Base-by-base conservation (phyloP, 2,329 filamentous ascomycete genomes). In the Tolypocladium endophyticum region DNA sequence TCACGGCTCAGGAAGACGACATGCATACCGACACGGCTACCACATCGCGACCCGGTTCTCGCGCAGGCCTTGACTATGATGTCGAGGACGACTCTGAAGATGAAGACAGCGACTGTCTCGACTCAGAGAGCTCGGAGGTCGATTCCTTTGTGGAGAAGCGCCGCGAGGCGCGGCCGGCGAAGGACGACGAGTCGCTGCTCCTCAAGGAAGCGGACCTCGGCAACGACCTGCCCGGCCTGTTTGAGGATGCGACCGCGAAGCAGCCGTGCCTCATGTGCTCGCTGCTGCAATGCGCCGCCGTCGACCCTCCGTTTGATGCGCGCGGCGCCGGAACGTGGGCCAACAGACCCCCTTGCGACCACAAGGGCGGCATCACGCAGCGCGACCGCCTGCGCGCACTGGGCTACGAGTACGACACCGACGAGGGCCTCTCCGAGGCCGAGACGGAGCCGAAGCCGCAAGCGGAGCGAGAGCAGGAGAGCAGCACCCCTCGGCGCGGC, bases 121-220 rank as follows among this genome's bases (percentile, higher is more conserved):
- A 52, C 25, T 57, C 58, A 1, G 61, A 64, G 38, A 59, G 58
- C 41, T 65, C 64, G 0, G 74, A 77, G 57, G 70, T 69, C 20
- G 74, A 75, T 20, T 73, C 71, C 0, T 67, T 75, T 11, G 66
- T 63, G 14, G 65, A 38, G 52, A 65, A 35, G 64, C 66, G 64
- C 12, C 61, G 23, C 18, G 16, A 36, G 8, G 2, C 28, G 11
- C 68, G 69, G 16, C 14, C 7, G 16, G 28, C 16, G 7, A n/a
- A 33, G 3, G 69, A 70, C 25, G 75, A 76, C 50, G 72, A 76
- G 55, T 68, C 71, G 5, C 66, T 77, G 0, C 62, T 77, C 0
- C 76, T 77, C 60, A 67, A 66, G 14, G 68, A 73, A 12, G 58
- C 53, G 0, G 59, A 66, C 16, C 61, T 63, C 0, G 70, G 73